A percentile compares a stretch with the other conserved stretches of the same genome.
phyloP scores from a whole-genome alignment of 805 yeast genomes.

The Scheffersomyces lignosus region DNA sequence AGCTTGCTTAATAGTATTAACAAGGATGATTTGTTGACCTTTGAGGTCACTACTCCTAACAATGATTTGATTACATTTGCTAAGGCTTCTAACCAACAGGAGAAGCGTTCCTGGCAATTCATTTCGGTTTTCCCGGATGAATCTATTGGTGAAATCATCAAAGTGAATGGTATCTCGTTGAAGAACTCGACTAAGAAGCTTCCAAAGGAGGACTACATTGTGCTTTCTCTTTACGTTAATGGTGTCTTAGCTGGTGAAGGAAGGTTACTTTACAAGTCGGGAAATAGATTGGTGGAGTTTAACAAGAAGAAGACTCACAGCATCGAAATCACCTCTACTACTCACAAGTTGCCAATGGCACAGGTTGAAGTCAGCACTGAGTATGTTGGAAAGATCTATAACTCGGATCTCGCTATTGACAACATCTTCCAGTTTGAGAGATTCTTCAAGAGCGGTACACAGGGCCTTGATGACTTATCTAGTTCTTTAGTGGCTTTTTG shows the following conservation, averaged over 20 bases:
- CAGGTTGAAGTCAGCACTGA: slow-evolving; percentile 56
- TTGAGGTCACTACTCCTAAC: slow-evolving; percentile 54
- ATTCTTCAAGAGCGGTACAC: slow-evolving; percentile 42
- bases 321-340: slow-evolving; percentile 44
- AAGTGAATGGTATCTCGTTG: slow-evolving; percentile 55
- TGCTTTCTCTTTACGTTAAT: slow-evolving; percentile 59
- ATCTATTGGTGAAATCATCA: slow-evolving; percentile 67
- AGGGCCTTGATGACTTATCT: slow-evolving; percentile 45
- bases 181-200: slow-evolving; percentile 33
- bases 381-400: slow-evolving; percentile 68
- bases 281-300: slow-evolving; percentile 48
- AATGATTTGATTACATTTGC: slow-evolving; percentile 53
- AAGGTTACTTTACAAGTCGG: slow-evolving; percentile 49
- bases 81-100: slow-evolving; percentile 65
- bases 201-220: slow-evolving; percentile 52
- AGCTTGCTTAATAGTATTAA: slow-evolving; percentile 25
- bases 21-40: slow-evolving; percentile 48
- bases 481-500: slow-evolving; percentile 50
- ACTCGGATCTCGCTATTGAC: slow-evolving; percentile 56
- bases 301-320: slow-evolving; percentile 41
- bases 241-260: slow-evolving; percentile 65
- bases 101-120: slow-evolving; percentile 61
- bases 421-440: slow-evolving; percentile 55
- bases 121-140: slow-evolving; percentile 73
- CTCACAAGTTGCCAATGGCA: slow-evolving; percentile 39